Evolutionary conservation across 768 basidiomycete species (phyloP), one percentile per base, ranked within the genome.

Genomic region (Roridomyces roridus): DNA sequence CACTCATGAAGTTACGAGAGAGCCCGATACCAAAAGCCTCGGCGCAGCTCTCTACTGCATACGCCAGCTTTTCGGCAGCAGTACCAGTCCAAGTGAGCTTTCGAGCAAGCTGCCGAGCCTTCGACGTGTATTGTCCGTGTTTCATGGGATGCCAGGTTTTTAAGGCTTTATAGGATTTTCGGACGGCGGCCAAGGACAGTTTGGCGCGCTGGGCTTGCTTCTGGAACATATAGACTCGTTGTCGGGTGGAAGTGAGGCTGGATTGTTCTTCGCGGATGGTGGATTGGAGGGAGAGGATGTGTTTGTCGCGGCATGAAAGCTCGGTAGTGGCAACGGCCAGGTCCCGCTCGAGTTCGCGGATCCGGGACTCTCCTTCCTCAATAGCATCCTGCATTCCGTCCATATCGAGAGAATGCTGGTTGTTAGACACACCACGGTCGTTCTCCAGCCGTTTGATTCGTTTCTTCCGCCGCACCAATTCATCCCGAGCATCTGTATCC

Each of bases 1-100:
- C 14, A 20, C 55, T 55, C 60, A 66, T 64, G 20, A 58, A 52
- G 5, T 44, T 29, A 1, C 44, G 3, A 9, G 37, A 21, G 9
- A 61, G 41, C 2, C 18, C n/a, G 40, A 61, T 48, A 0, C 55
- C 49, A 11, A 56, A 48, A 0, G 57, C 21, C 2, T 20, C 26
- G 9, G 56, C 56, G 25, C 49, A 58, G 8, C 41, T 42, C n/a
- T n/a, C 4, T 2, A 52, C 56, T 3, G 40, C 56, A 28, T 25
- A 44, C 23, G 34, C 42, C 1, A 59, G 24, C 34, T 54, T 51
- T 12, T 26, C 55, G 2, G 55, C 47, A 10, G 55, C n/a, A n/a
- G n/a, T n/a, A n/a, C n/a, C n/a, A n/a, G n/a, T n/a, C n/a, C n/a
- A n/a, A n/a, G n/a, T n/a, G n/a, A n/a, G n/a, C n/a, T n/a, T n/a